phyloP scores from a whole-genome alignment of 805 yeast genomes.

The Saccharomycopsis oosterbeekiorum region DNA sequence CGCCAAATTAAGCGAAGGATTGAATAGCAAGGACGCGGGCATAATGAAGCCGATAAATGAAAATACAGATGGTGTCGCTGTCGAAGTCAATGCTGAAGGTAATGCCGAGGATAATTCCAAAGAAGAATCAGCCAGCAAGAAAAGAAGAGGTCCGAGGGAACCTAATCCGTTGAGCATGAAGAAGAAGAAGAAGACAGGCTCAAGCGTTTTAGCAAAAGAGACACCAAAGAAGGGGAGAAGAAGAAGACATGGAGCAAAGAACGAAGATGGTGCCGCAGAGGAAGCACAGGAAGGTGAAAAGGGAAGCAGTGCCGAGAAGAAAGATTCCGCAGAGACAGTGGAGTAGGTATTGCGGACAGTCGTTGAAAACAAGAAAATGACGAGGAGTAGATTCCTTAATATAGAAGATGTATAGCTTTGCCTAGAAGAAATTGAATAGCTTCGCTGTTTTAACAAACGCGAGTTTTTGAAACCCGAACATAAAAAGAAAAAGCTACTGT shows the following conservation, averaged over 20 bases:
- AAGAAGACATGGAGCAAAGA: neutral
- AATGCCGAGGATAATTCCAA: too few species aligned
- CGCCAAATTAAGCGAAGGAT: constrained; percentile 63
- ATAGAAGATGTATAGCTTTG: too few species aligned
- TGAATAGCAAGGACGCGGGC: constrained; percentile 56
- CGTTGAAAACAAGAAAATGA: too few species aligned
- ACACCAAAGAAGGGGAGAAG: constrained; percentile 5
- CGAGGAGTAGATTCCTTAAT: too few species aligned
- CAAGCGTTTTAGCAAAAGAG: neutral
- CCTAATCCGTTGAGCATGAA: constrained; percentile 90
- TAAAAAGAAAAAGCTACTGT: too few species aligned
- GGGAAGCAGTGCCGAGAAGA: neutral
- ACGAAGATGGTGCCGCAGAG: neutral
- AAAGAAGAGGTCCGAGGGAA: constrained; percentile 62
- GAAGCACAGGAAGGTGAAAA: neutral
- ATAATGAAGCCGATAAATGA: constrained; percentile 23
- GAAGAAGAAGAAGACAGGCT: constrained; percentile 51
- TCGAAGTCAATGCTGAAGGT: constrained; percentile 15
- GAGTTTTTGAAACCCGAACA: too few species aligned
- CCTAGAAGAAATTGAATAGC: too few species aligned
- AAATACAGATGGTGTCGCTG: constrained; percentile 20
- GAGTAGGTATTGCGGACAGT: too few species aligned
- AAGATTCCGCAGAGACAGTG: neutral
- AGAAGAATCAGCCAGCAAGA: constrained; percentile 27
- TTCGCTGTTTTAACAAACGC: too few species aligned